These are phyloP conservation scores for Tetratostichococcus sp. DNA, from an alignment of 139 green algal species.

Conservation along the genomic window DNA sequence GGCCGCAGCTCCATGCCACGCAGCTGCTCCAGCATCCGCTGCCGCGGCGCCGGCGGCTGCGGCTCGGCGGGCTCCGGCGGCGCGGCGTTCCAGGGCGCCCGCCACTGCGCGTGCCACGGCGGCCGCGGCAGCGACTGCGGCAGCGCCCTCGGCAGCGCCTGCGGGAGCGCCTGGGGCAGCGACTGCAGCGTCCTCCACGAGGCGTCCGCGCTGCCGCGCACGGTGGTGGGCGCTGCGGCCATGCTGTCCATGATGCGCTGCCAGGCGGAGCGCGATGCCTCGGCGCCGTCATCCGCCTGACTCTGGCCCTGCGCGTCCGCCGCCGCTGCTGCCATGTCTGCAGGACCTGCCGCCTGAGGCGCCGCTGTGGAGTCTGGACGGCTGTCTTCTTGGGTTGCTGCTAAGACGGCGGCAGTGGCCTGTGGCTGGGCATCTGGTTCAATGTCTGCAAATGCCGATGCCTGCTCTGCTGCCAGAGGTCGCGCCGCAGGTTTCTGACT, in stretches of 20 bases:
- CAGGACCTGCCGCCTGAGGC: too few species aligned
- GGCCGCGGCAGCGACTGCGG: neutral
- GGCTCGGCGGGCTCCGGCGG: too few species aligned
- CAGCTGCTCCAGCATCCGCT: neutral
- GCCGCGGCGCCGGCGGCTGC: too few species aligned
- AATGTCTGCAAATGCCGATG: neutral
- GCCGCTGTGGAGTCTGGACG: too few species aligned
- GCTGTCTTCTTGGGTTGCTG: too few species aligned
- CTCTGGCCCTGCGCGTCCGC: neutral
- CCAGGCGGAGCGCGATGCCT: neutral
- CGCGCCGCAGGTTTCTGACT: neutral
- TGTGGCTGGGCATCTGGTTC: too few species aligned
- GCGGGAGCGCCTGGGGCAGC: neutral
- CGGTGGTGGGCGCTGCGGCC: neutral
- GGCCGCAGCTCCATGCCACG: neutral
- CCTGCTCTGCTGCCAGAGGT: neutral
- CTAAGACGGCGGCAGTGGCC: too few species aligned
- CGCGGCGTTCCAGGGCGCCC: too few species aligned
- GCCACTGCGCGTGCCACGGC: neutral
- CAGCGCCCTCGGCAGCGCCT: neutral
- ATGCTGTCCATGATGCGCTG: conserved; percentile 1
- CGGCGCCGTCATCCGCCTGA: too few species aligned
- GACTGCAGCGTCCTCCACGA: neutral
- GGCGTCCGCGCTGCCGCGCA: neutral
- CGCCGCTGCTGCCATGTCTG: too few species aligned